Base-by-base conservation (phyloP, 345 rosid genomes). In the Eucalyptus pumila region DNA sequence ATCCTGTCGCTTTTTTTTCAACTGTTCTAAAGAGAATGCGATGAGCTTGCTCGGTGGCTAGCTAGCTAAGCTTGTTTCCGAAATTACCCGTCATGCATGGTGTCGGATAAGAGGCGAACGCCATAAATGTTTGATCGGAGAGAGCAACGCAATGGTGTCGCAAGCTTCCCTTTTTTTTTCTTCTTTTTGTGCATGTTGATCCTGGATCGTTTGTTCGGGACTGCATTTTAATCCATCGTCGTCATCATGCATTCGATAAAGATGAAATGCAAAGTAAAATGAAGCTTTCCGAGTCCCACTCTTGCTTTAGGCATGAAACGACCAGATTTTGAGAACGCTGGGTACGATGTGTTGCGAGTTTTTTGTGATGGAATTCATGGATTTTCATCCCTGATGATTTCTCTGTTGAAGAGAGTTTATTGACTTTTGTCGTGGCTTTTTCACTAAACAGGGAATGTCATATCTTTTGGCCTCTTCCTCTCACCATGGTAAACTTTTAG, bases 381-480 rank as follows among this genome's bases (percentile, higher is more conserved):
- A 34, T 72, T 37, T 37, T 37, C 45, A 72, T 19, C 21, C 65
- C 81, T 37, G 81, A 37, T 72, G 24, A 34, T 72, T 9, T 72
- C 45, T 17, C 87, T n/a, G 44, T 51, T 11, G 52, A 54, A 30
- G 60, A 51, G 9, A 34, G 40, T 49, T 49, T 11, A 76, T 34
- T 34, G 50, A 51, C 51, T 23, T 52, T 80, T 54, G 14, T 24
- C 69, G 45, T 14, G 49, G 15, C 49, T 34, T 37, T 56, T 40
- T 56, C 58, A 30, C 16, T 56, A 56, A 80, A 45, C 94, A 93
- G 94, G 95, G 30, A 93, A 94, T 87, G 88, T 93, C 47, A 87
- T 91, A 50, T 94, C 95, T 14, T 90, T 93, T 49, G 52, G 88
- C 65, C 89, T 94, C 52, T 93, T 93, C 91, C 87, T 92, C 40